Base-by-base conservation (phyloP, 208 protist species). In the Trypanosoma platydactyli region DNA sequence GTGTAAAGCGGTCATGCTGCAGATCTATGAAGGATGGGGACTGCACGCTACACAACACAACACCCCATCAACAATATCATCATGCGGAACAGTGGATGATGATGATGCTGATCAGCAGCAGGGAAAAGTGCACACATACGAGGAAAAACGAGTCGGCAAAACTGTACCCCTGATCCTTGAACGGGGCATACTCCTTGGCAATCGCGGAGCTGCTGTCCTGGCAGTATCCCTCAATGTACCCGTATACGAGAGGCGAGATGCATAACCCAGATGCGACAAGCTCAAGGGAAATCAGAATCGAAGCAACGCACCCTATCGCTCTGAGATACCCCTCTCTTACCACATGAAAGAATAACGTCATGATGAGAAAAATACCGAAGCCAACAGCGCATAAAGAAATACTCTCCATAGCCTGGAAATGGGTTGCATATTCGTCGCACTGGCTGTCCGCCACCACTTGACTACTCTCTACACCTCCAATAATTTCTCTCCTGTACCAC, bases 191-290 rank as follows among this genome's bases (percentile, higher is more conserved):
- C 20, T 5, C 12, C 2, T 18, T 24, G 33, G 40, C 12, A 15
- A 68, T 5, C 9, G 22, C 13, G 9, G 33, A 3, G 9, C 5
- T 30, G 29, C 41, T 52, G 25, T 48, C 38, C 18, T 60, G 63
- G 44, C 63, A 60, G 30, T 55, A 65, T 16, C 60, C 60, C 2
- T 38, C 40, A 7, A 65, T 27, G 48, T 65, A 65, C 24, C 60
- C 60, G 18, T 54, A 45, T n/a, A 55, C 38, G 22, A 65, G 0
- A 38, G 55, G 11, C 38, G 30, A 45, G 22, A 65, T 30, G 29
- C 60, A 65, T 22, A 50, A n/a, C 16, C 44, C 48, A 18, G 11
- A 53, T 12, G 9, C 44, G 11, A 45, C 3, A 20, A 56, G 24
- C 4, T 44, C 44, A 56, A 65, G 11, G 24, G 20, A 33, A 1